Evolutionary conservation across 192 early-diverging fungal genomes (phyloP), one percentile per base, ranked within the genome.

Genomic region (Coemansia sp.): DNA sequence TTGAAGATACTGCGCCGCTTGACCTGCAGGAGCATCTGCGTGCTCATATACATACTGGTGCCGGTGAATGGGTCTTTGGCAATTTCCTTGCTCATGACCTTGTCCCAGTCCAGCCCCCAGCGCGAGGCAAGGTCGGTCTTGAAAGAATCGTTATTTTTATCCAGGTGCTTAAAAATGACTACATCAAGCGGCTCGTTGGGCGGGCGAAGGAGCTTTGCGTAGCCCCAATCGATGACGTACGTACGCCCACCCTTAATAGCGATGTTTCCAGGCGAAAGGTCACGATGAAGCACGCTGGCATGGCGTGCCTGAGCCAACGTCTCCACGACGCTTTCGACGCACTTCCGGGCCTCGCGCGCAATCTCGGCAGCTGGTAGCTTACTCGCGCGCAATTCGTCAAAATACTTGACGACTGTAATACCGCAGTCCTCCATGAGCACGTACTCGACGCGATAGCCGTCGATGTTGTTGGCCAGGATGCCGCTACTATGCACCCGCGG

Each of bases 251-350:
- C 11, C n/a, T 36, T 22, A 3, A 71, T 31, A 0, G 74, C 11
- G 5, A 76, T 71, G 47, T 76, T 71, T 6, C 69, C 74, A 16
- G 22, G 1, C 9, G 74, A 76, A 1, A 76, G 64, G 34, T 68
- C 66, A 3, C 66, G 13, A 24, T 69, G 57, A 5, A 69, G 67
- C 0, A 73, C 49, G 3, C 65, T 65, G 10, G 15, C 46, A 12
- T 36, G 16, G 3, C 15, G 13, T 8, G 71, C 71, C 33, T 52
- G 29, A 3, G 22, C 44, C 40, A 73, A 36, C 1, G 24, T 38
- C 9, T 3, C 7, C 31, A 31, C 0, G n/a, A 66, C 65, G 2
- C 31, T 7, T 16, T 62, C 33, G 31, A 57, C n/a, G 52, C 31
- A 33, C 8, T 11, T 3, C 7, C 8, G 18, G 16, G 11, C 39